Percentiles rank a stretch among this genome's conserved stretches.
These are phyloP conservation scores for Russula olivacea DNA, from an alignment of 768 basidiomycete genomes.

Conservation along the genomic window DNA sequence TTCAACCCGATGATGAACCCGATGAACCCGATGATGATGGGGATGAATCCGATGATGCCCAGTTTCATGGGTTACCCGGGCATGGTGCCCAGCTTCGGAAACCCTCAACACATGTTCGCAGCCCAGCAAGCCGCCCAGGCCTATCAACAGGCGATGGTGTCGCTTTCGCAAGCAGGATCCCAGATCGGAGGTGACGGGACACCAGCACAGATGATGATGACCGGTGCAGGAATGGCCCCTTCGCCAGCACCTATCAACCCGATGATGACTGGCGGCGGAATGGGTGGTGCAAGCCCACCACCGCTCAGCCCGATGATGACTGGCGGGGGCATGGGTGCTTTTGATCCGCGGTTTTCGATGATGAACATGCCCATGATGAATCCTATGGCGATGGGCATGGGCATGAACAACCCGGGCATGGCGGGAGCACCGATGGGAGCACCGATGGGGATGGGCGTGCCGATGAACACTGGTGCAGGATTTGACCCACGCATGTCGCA, in stretches of 20 bases:
- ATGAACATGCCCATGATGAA: conserved; percentile 11
- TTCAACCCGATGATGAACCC: conserved; percentile 78
- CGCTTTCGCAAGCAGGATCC: conserved; percentile 68
- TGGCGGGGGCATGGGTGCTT: conserved; percentile 27
- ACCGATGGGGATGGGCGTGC: conserved; percentile 21
- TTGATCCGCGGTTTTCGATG: conserved; percentile 19
- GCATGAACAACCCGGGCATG: conserved; percentile 17
- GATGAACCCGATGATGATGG: conserved; percentile 72
- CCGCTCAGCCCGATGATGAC: conserved; percentile 28
- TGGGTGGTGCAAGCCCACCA: conserved; percentile 17
- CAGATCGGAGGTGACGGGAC: conserved; percentile 52
- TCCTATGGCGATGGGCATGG: conserved; percentile 19
- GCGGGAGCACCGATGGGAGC: conserved; percentile 17
- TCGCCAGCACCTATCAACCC: conserved; percentile 27
- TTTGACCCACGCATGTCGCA: conserved; percentile 23
- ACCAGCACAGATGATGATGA: conserved; percentile 42
- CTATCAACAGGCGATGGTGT: conserved; percentile 86
- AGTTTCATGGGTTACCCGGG: conserved; percentile 50
- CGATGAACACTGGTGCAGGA: conserved; percentile 17
- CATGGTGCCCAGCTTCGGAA: conserved; percentile 47
- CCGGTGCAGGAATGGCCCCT: conserved; percentile 17
- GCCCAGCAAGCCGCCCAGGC: conserved; percentile 81
- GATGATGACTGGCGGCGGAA: conserved; percentile 26
- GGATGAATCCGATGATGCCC: conserved; percentile 51
- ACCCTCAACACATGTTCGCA: conserved; percentile 79